Evolutionary conservation across 768 basidiomycete species (phyloP).

Genomic region (Suillus tomentosus): DNA sequence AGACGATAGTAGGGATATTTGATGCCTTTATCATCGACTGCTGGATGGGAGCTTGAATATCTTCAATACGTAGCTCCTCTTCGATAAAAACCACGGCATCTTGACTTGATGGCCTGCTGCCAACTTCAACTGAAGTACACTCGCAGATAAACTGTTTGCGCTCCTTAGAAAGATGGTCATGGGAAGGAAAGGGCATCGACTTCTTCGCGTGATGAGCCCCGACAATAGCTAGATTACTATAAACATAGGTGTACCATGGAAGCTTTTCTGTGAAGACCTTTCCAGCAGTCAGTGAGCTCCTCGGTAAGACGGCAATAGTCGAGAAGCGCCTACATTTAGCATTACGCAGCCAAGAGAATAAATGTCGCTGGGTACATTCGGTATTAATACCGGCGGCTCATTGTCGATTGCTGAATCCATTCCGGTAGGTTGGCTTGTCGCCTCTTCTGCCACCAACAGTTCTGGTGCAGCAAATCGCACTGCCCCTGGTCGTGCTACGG

Average conservation of each 20-base stretch:
- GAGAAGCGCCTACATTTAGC: slow-evolving; percentile 27
- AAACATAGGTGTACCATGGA: background rate
- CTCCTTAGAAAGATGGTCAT: background rate
- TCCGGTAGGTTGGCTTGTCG: background rate
- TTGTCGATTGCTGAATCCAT: background rate
- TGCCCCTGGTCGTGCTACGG: slow-evolving; percentile 23
- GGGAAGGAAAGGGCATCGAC: background rate
- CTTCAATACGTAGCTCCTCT: background rate
- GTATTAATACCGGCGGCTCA: background rate
- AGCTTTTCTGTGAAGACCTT: background rate
- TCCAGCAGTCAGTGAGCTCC: background rate
- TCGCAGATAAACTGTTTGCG: background rate
- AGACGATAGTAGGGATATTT: too few species aligned
- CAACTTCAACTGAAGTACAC: background rate
- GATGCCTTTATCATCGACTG: background rate
- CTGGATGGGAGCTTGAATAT: background rate
- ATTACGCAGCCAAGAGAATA: slow-evolving; percentile 45
- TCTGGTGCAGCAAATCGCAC: slow-evolving; percentile 46
- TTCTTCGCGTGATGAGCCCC: background rate
- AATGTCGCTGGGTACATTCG: slow-evolving; percentile 36
- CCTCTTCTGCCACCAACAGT: slow-evolving; percentile 26
- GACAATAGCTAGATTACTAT: background rate
- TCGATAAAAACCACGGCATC: background rate
- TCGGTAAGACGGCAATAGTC: slow-evolving; percentile 17
- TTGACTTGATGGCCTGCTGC: background rate